Base-by-base conservation (phyloP, 1,139 yeast species). In the Suhomyces guaymorum region DNA sequence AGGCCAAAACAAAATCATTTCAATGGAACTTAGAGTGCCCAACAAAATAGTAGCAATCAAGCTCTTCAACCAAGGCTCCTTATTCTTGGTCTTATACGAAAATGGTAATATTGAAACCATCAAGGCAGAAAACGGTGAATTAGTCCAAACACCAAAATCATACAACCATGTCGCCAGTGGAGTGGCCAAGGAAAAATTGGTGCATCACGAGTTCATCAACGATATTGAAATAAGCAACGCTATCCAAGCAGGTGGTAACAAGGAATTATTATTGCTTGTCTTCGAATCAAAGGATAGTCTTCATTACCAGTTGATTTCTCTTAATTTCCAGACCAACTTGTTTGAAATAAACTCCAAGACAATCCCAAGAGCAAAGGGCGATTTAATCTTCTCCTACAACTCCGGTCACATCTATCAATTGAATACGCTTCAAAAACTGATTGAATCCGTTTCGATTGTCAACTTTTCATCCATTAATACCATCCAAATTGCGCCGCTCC, bases 61-160 rank as follows among this genome's bases (percentile, higher is more conserved):
- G 42, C 54, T 72, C 33, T 52, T 63, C 14, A 46, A 50, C 26
- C 45, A 56, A 36, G 64, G 65, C 7, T 52, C 58, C 10, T 51
- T 52, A 10, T 62, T 77, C 12, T 63, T 64, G 29, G 62, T 68
- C 3, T 50, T 78, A 9, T 64, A 66, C 30, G 54, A 55, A 18
- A 63, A 65, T 42, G 84, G 85, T 5, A 52, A 58, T 28, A 51
- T 76, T 32, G 61, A 64, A 28, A 48, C 64, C 23, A 56, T 59
- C 38, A 57, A 60, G 12, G 23, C 38, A 13, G 40, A 37, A 7
- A 37, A 39, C 8, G 37, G 30, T 46, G 61, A 28, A 15, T 38
- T 41, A 16, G 16, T 18, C 12, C 24, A 15, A 8, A 21, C 43
- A 7, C 15, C 35, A 11, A 31, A 29, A 12, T 26, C 40, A 2